A percentile compares a stretch with the other conserved stretches of the same genome.
phyloP scores from a whole-genome alignment of 2,329 filamentous ascomycete species.

The Aureobasidium vineae region DNA sequence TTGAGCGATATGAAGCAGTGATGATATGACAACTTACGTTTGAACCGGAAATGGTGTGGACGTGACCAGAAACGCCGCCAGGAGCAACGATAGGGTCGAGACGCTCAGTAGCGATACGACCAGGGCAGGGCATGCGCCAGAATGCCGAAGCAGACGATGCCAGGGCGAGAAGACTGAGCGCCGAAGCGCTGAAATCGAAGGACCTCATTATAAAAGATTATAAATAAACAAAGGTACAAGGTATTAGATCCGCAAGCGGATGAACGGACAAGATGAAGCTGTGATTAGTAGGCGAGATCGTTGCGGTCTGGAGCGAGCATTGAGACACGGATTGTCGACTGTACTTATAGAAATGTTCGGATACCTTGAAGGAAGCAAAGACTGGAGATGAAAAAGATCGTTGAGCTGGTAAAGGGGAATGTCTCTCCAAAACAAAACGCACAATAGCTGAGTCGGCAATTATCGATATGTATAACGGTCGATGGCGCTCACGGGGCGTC shows the following conservation, averaged over 20 bases:
- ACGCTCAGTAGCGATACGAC: conserved; percentile 59
- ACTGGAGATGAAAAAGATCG: conserved; percentile 1
- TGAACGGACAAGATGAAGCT: conserved; percentile 19
- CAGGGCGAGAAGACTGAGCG: conserved; percentile 31
- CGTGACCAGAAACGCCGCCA: conserved; percentile 58
- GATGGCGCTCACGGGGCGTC: conserved; percentile 22
- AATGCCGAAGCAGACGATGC: conserved; percentile 58
- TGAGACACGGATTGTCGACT: conserved; percentile 19
- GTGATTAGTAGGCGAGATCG: conserved; percentile 26
- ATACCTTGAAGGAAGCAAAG: background rate
- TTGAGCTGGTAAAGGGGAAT: conserved; percentile 16
- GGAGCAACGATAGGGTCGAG: conserved; percentile 68
- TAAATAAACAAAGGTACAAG: background rate
- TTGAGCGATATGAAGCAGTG: background rate
- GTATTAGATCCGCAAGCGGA: conserved; percentile 25
- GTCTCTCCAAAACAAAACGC: conserved; percentile 25
- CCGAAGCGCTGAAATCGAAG: conserved; percentile 23
- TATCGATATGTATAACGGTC: conserved; percentile 25
- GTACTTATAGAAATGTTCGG: conserved; percentile 18
- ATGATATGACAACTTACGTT: conserved; percentile 41
- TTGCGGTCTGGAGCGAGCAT: conserved; percentile 22
- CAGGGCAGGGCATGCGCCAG: conserved; percentile 66
- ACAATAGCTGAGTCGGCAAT: conserved; percentile 26
- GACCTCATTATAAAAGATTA: conserved; percentile 23
- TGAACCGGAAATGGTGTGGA: conserved; percentile 70